These are phyloP conservation scores for Penicillium sp. DNA, from an alignment of 2,329 filamentous ascomycete species.

Conservation along the genomic window DNA sequence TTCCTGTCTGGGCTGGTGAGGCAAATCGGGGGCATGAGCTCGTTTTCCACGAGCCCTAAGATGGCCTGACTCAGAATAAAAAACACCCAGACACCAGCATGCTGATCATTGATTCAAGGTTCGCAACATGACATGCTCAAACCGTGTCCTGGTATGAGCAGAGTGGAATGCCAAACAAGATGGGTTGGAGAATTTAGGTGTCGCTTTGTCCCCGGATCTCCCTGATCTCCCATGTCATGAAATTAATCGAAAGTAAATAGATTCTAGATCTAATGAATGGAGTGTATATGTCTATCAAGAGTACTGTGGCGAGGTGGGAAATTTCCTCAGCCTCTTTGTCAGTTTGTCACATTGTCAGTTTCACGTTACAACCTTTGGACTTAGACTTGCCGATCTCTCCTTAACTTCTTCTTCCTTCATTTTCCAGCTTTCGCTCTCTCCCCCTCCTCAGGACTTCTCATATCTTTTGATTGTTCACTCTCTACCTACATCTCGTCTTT, in stretches of 20 bases:
- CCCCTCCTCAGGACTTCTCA: background rate
- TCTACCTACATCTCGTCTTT: background rate
- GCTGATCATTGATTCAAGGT: background rate
- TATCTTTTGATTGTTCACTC: background rate
- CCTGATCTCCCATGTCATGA: conserved; percentile 7
- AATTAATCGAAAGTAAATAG: background rate
- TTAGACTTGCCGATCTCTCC: conserved; percentile 7
- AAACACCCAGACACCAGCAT: background rate
- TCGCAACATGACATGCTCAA: background rate
- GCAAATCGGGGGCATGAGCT: background rate
- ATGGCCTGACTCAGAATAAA: background rate
- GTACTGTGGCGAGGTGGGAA: background rate
- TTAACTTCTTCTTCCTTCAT: background rate
- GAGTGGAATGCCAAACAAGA: background rate
- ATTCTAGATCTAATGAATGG: background rate
- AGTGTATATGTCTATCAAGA: background rate
- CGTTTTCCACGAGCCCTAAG: background rate
- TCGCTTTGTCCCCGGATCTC: conserved; percentile 16
- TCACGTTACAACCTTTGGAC: background rate
- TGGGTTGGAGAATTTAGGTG: background rate
- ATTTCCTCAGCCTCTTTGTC: background rate
- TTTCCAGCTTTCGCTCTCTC: background rate
- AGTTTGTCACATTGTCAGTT: background rate
- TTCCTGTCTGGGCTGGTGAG: conserved; percentile 9
- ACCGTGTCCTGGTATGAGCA: background rate